Conservation (phyloP, 2,329 filamentous ascomycete genomes). For the Trichoderma hamatum region DNA sequence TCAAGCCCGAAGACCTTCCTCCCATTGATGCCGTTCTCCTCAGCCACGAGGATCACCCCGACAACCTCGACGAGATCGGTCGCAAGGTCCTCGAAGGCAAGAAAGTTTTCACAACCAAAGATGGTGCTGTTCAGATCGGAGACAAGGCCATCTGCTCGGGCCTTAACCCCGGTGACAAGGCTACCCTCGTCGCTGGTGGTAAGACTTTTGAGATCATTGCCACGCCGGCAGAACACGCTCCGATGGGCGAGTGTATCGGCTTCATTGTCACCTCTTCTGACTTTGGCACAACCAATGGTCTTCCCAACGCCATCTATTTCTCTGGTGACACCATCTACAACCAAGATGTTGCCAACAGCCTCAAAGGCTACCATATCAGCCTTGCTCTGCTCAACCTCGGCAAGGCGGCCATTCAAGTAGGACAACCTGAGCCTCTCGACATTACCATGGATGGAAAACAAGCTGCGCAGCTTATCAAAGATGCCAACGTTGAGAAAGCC, state of each 20-base stretch:
- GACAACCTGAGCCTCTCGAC: conserved; percentile 35
- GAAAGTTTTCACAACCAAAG: conserved; percentile 49
- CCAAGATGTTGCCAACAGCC: conserved; percentile 43
- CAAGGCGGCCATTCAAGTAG: conserved; percentile 36
- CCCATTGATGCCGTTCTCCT: conserved; percentile 53
- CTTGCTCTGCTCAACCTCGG: conserved; percentile 49
- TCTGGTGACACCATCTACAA: conserved; percentile 54
- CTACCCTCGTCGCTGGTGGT: conserved; percentile 36
- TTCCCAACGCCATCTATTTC: conserved; percentile 52
- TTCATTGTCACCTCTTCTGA: conserved; percentile 45
- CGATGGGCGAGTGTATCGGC: conserved; percentile 49
- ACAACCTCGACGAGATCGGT: conserved; percentile 53
- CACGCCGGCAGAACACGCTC: conserved; percentile 49
- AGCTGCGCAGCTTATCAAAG: conserved; percentile 43
- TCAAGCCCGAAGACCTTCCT: conserved; percentile 45
- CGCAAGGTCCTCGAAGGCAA: conserved; percentile 51
- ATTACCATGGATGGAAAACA: conserved; percentile 51
- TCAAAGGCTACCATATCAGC: conserved; percentile 42
- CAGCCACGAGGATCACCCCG: conserved; percentile 54
- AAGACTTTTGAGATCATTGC: conserved; percentile 45
- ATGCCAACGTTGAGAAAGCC: conserved; percentile 45
- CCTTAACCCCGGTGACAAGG: conserved; percentile 45
- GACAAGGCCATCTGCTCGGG: conserved; percentile 47
- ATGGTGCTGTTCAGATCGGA: conserved; percentile 48
- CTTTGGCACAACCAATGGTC: conserved; percentile 44